Evolutionary conservation across 331 rosid species (phyloP).

Genomic region (Malus hybrid): DNA sequence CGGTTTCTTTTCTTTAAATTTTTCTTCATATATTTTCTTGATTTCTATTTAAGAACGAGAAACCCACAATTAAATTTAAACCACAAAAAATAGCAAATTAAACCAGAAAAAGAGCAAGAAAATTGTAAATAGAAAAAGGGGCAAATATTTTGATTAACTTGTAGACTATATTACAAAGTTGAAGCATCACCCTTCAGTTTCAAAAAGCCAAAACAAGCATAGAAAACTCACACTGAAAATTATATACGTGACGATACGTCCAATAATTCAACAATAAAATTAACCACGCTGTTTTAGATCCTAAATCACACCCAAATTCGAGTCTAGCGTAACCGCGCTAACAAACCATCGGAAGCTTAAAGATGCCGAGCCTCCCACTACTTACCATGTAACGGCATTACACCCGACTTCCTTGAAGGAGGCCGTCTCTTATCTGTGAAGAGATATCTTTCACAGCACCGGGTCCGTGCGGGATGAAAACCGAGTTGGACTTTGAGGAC

Average conservation of each 20-base stretch:
- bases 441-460: constrained; percentile 40
- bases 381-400: neutral
- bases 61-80: no score
- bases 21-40: no score
- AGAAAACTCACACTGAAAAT: neutral
- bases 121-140: no score
- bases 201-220: neutral
- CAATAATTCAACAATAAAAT: neutral
- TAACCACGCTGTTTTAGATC: neutral
- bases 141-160: no score
- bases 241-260: neutral
- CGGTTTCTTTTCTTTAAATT: no score
- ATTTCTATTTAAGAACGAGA: no score
- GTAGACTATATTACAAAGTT: neutral
- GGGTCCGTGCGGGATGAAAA: constrained; percentile 75
- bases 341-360: no score
- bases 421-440: constrained; percentile 46
- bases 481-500: constrained; percentile 59
- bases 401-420: constrained; percentile 30
- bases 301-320: neutral
- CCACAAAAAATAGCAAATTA: no score
- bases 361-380: no score
- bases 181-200: neutral
- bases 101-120: no score
- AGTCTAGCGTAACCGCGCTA: neutral